Percentiles rank a stretch among this genome's conserved stretches.
Conservation (phyloP, 169 alveolate species). For the Eimeria tenella region DNA sequence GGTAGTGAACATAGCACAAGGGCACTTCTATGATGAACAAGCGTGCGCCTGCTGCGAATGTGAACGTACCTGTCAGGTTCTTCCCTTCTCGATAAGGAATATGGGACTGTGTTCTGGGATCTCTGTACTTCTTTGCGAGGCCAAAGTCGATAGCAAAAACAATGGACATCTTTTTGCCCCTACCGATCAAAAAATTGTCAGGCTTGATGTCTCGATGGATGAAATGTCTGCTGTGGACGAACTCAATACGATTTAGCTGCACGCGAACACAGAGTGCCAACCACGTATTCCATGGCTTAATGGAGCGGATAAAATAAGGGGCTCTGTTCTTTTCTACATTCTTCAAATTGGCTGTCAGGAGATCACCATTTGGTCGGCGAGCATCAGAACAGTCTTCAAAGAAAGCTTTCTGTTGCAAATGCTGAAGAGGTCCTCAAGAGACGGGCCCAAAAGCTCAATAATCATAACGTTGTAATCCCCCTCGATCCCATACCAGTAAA, state of each 20-base stretch:
- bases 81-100: constrained; percentile 98
- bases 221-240: constrained; percentile 96
- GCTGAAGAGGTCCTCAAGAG: constrained; percentile 97
- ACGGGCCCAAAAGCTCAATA: constrained; percentile 97
- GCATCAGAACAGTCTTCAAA: constrained; percentile 88
- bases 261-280: background rate
- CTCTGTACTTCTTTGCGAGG: constrained; percentile 97
- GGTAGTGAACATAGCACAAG: background rate
- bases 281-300: background rate
- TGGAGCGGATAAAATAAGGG: background rate
- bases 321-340: background rate
- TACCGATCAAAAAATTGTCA: constrained; percentile 96
- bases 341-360: background rate
- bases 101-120: constrained; percentile 97
- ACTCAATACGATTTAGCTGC: constrained; percentile 95
- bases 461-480: constrained; percentile 98
- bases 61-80: constrained; percentile 95
- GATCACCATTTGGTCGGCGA: constrained; percentile 89
- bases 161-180: constrained; percentile 88
- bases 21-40: background rate
- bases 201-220: constrained; percentile 99
- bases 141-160: constrained; percentile 97
- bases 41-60: background rate
- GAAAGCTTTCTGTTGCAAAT: constrained; percentile 97
- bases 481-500: constrained; percentile 98